phyloP scores from a whole-genome alignment of 208 protist genomes.

The Kentomonas sorsogonicus region DNA sequence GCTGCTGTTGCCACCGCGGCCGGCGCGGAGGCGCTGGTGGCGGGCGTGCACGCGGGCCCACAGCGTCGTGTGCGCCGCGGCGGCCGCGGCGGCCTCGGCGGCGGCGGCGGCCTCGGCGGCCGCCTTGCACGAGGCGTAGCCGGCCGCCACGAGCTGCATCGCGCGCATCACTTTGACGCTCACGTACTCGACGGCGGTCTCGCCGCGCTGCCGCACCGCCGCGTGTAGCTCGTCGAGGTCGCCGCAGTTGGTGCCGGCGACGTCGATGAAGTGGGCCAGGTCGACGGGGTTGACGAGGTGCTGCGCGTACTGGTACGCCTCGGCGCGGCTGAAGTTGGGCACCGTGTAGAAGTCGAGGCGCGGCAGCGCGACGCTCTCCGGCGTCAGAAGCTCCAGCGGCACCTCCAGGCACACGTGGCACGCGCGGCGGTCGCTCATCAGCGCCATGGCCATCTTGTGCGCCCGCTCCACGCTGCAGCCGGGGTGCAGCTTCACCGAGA shows the following conservation, averaged over 20 bases:
- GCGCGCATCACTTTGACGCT: conserved; percentile 61
- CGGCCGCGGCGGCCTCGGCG: conserved; percentile 7
- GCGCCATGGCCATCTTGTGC: conserved; percentile 61
- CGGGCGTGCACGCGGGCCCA: too few species aligned
- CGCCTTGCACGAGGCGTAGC: too few species aligned
- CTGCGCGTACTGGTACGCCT: conserved; percentile 74
- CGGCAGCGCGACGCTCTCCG: conserved; percentile 44
- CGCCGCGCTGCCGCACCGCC: conserved; percentile 48
- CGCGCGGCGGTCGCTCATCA: conserved; percentile 61
- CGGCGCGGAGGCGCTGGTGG: too few species aligned
- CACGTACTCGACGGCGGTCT: conserved; percentile 51
- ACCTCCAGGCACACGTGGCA: conserved; percentile 76
- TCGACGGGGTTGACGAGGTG: conserved; percentile 73
- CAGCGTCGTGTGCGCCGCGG: conserved; percentile 30
- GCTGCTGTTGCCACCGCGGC: too few species aligned
- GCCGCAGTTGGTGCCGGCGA: conserved; percentile 72
- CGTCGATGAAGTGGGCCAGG: conserved; percentile 66
- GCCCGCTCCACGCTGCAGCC: conserved; percentile 50
- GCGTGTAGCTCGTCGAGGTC: conserved; percentile 81
- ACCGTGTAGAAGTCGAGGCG: conserved; percentile 71
- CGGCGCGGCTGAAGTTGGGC: conserved; percentile 57
- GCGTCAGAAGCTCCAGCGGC: conserved; percentile 53
- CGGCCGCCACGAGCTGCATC: too few species aligned
- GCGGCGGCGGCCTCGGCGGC: conserved; percentile 51
- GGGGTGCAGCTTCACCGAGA: conserved; percentile 69